Percentiles rank a stretch among this genome's conserved stretches.
These are phyloP conservation scores for Hibiscus trionum DNA, from an alignment of 345 rosid species.

Conservation along the genomic window DNA sequence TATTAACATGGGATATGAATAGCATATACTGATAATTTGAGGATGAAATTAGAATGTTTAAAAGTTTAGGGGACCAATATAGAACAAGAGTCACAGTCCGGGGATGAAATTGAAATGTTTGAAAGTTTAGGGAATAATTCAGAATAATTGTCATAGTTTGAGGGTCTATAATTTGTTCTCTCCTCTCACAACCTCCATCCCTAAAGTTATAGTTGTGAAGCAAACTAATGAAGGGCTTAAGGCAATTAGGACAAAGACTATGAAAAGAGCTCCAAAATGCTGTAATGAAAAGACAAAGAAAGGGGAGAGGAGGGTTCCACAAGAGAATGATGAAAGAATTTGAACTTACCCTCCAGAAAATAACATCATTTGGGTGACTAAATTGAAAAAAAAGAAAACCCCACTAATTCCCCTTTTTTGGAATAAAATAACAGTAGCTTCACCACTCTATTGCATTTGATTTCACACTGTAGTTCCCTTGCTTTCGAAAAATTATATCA, in stretches of 20 bases:
- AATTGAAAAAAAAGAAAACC: constrained; percentile 5
- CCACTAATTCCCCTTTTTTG: constrained; percentile 16
- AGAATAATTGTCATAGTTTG: too few species aligned
- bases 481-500: not conserved
- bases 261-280: constrained; percentile 16
- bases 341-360: constrained; percentile 37
- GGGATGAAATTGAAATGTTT: too few species aligned
- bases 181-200: too few species aligned
- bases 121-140: too few species aligned
- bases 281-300: constrained; percentile 14
- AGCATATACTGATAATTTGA: too few species aligned
- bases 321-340: constrained; percentile 57
- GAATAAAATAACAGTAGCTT: not conserved
- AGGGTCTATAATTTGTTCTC: too few species aligned
- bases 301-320: constrained; percentile 30
- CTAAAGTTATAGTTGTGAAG: too few species aligned
- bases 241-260: constrained; percentile 3
- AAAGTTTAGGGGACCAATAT: too few species aligned
- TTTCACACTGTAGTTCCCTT: constrained; percentile 17
- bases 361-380: constrained; percentile 8
- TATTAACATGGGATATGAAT: too few species aligned
- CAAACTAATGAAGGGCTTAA: not conserved
- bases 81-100: too few species aligned
- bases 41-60: too few species aligned
- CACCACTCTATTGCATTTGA: constrained; percentile 21